Conservation (phyloP, 2,329 filamentous ascomycete genomes). For the Trichoderma sp. region DNA sequence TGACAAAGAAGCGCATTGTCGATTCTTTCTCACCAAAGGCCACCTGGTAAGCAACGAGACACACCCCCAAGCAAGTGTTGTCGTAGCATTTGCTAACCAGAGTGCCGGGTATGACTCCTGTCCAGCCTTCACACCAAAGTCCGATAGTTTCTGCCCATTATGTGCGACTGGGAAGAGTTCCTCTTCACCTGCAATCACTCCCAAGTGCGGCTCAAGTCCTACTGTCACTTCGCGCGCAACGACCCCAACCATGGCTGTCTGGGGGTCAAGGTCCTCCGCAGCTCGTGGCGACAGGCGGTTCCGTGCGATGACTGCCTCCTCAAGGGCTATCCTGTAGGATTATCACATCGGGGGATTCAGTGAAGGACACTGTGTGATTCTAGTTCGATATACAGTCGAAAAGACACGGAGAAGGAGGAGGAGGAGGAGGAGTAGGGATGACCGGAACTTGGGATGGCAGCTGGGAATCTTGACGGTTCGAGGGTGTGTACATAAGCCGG, state of each 20-base stretch:
- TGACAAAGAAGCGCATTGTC: background rate
- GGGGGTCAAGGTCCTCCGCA: constrained; percentile 65
- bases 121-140: background rate
- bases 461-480: background rate
- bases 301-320: constrained; percentile 54
- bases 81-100: constrained; percentile 10
- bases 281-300: constrained; percentile 59
- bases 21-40: background rate
- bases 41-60: constrained; percentile 5
- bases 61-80: background rate
- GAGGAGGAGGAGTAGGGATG: background rate
- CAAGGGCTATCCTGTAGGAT: background rate
- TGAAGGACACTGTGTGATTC: background rate
- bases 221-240: constrained; percentile 76
- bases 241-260: constrained; percentile 70
- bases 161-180: constrained; percentile 74
- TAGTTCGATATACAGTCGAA: no score
- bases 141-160: constrained; percentile 40
- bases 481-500: constrained; percentile 17
- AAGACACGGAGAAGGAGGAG: background rate
- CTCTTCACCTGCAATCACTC: constrained; percentile 67
- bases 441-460: background rate
- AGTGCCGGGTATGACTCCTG: background rate
- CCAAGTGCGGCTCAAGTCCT: constrained; percentile 60
- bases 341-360: background rate